Evolutionary conservation across 768 basidiomycete species (phyloP), one percentile per base, ranked within the genome.

Genomic region (Naematelia aurantialba): DNA sequence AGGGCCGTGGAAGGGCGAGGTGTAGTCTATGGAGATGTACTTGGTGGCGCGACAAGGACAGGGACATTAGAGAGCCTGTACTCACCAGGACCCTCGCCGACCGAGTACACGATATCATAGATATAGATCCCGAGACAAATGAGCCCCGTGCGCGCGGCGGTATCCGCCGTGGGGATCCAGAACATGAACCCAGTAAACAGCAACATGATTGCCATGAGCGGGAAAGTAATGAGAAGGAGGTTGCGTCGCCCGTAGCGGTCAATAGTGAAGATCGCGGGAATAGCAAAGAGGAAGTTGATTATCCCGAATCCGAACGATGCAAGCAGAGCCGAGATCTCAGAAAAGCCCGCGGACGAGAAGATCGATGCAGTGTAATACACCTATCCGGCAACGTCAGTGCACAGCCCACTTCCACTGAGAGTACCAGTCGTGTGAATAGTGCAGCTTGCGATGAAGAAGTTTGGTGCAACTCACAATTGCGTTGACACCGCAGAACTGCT

Each of bases 81-180:
- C 0, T 91, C 91, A 8, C 93, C 89, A 4, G 91, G 91, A 0
- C 91, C 91, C 79, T 90, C 89, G 85, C 80, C 70, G 83, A 86
- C 56, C 1, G 59, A 61, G 62, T 76, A 76, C 49, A 69, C 61
- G 21, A 56, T 58, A 11, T 67, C 66, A 57, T 69, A 73, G 29
- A 76, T 42, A 66, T 69, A 72, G 58, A 76, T 58, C 55, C 58
- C 59, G 5, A 63, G 29, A 24, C 80, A 79, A 51, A 81, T 71
- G 8, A 81, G 64, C 1, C 74, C 83, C 45, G 83, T 61, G 45
- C 82, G 82, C 10, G 79, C 17, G 34, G 17, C 8, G 34, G 8
- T 39, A 17, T 17, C 34, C 17, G 34, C 8, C 34, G 17, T 39
- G n/a, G n/a, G 8, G 17, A 39, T 39, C 8, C 8, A 39, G 17